Conservation (phyloP, 495 filamentous ascomycete species). For the Chaetomidium leptoderma region DNA sequence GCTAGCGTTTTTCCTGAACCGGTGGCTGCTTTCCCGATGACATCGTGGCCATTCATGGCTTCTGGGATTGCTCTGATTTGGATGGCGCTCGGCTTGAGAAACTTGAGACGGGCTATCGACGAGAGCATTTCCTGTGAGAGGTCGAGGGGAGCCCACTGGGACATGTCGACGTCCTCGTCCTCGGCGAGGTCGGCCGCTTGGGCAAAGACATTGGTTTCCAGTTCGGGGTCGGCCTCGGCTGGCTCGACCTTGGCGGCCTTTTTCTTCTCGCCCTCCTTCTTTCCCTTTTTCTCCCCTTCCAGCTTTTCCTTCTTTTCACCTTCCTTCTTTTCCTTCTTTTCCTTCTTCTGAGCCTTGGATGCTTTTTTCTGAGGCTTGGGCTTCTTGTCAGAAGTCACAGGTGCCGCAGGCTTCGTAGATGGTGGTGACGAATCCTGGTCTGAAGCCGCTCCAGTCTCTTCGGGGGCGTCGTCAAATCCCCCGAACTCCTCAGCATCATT, state of each 20-base stretch:
- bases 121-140: conserved; percentile 65
- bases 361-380: conserved; percentile 14
- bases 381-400: conserved; percentile 9
- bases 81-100: conserved; percentile 74
- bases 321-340: conserved; percentile 20
- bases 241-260: conserved; percentile 33
- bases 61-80: conserved; percentile 73
- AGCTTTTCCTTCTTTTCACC: conserved; percentile 30
- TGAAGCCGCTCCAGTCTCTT: conserved; percentile 14
- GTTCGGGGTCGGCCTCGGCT: conserved; percentile 36
- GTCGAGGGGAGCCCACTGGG: conserved; percentile 68
- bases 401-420: background rate
- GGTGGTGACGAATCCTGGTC: conserved; percentile 6
- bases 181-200: conserved; percentile 38
- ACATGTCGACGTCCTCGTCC: conserved; percentile 54
- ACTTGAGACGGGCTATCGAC: conserved; percentile 72
- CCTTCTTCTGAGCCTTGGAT: conserved; percentile 14
- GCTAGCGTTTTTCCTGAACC: conserved; percentile 83
- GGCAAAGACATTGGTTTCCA: conserved; percentile 42
- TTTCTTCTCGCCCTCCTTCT: conserved; percentile 28
- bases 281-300: conserved; percentile 20
- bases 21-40: conserved; percentile 77
- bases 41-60: conserved; percentile 67
- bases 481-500: conserved; percentile 48
- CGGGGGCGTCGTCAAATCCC: conserved; percentile 49